Evolutionary conservation across 441 rosid species (phyloP).

Genomic region (Euphorbia schlechtendalii): DNA sequence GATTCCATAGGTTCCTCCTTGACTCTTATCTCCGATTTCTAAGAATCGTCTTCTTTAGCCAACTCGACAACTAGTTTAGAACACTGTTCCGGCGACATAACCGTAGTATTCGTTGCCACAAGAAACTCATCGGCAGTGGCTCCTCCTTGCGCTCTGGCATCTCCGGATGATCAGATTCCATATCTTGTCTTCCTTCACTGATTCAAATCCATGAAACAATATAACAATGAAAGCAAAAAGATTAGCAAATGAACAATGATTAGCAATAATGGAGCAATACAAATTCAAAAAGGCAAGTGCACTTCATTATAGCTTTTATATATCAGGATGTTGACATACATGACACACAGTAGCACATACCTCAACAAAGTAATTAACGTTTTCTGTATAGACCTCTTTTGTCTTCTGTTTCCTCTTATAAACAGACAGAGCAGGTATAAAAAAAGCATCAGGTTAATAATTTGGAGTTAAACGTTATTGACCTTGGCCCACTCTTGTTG

Average conservation of each 20-base stretch:
- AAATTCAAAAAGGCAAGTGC: too few species aligned
- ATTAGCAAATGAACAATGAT: too few species aligned
- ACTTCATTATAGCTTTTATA: too few species aligned
- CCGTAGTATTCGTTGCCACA: neutral
- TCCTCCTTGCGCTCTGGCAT: neutral
- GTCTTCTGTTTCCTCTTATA: neutral
- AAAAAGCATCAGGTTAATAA: constrained; percentile 3
- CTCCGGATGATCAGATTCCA: neutral
- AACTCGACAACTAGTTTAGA: neutral
- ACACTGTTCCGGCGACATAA: neutral
- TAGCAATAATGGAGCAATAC: too few species aligned
- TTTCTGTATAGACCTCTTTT: too few species aligned
- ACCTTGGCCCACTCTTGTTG: constrained; percentile 76
- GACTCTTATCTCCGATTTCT: constrained; percentile 1
- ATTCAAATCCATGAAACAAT: constrained; percentile 7
- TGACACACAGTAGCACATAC: too few species aligned
- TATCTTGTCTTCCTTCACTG: constrained; percentile 12
- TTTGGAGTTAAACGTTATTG: constrained; percentile 60
- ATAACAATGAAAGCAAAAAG: too few species aligned
- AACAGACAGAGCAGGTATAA: neutral
- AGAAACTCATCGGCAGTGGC: constrained; percentile 1
- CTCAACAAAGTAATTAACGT: too few species aligned
- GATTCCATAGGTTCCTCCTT: neutral
- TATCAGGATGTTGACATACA: too few species aligned
- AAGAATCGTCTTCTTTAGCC: neutral